These are phyloP conservation scores for Zizania palustris DNA, from an alignment of 202 grass and related monocot species.

Conservation along the genomic window DNA sequence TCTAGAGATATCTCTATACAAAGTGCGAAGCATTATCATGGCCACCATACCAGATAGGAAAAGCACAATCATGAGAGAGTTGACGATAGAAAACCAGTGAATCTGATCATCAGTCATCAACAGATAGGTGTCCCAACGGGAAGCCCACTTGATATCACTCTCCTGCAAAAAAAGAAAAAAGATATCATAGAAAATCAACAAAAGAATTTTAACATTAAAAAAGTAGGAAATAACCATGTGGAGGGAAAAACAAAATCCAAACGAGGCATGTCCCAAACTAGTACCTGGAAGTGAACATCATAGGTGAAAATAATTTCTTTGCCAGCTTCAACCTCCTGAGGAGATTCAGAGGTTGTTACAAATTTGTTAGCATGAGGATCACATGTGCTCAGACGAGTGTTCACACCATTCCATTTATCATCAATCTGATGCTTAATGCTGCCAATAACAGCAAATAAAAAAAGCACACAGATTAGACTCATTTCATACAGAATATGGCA, in stretches of 20 bases:
- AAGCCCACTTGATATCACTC: constrained; percentile 76
- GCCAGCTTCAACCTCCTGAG: constrained; percentile 62
- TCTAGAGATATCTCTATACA: constrained; percentile 73
- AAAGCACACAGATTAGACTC: constrained; percentile 24
- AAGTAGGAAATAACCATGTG: constrained; percentile 16
- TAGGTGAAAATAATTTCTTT: constrained; percentile 79
- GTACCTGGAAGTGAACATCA: constrained; percentile 67
- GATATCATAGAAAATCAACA: constrained; percentile 1
- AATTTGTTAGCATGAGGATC: constrained; percentile 64
- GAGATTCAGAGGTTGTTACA: constrained; percentile 43
- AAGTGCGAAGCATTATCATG: constrained; percentile 82
- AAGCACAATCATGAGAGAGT: constrained; percentile 78
- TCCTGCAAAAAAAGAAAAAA: constrained; percentile 49
- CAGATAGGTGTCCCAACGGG: constrained; percentile 81
- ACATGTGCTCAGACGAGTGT: constrained; percentile 68
- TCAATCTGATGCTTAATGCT: constrained; percentile 65
- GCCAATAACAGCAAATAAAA: constrained; percentile 31
- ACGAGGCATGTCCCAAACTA: constrained; percentile 23
- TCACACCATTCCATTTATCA: constrained; percentile 53
- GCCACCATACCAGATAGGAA: constrained; percentile 84
- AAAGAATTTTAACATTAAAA: constrained; percentile 25
- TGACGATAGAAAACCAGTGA: constrained; percentile 84
- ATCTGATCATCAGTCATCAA: constrained; percentile 79
- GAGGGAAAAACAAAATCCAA: constrained; percentile 12
- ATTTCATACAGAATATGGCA: constrained; percentile 6